phyloP scores from a whole-genome alignment of 208 protist genomes.

The Trypanosoma boissoni region DNA sequence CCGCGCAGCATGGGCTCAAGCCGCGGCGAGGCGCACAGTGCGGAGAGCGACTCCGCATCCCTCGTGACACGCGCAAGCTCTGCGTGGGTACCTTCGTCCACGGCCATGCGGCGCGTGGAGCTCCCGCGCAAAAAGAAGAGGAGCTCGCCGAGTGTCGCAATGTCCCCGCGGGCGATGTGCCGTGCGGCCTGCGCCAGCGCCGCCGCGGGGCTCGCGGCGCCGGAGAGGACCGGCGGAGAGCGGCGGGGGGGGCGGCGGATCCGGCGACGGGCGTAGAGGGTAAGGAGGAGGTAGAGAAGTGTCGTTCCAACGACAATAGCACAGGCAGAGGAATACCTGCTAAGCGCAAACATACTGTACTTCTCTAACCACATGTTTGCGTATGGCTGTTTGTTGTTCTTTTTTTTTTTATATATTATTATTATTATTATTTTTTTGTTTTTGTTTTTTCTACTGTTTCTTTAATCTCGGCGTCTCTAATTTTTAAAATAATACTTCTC shows the following conservation, averaged over 20 bases:
- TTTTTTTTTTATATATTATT: no score
- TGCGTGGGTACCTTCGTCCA: constrained; percentile 36
- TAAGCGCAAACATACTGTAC: background rate
- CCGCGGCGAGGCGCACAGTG: background rate
- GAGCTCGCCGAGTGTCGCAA: constrained; percentile 41
- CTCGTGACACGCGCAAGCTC: background rate
- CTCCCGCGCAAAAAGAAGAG: constrained; percentile 53
- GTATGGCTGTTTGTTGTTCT: constrained; percentile 1
- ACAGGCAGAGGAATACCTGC: constrained; percentile 3
- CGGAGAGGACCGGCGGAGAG: constrained; percentile 20
- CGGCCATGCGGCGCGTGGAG: constrained; percentile 11
- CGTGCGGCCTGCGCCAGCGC: constrained; percentile 37
- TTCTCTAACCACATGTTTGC: background rate
- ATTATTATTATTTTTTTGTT: constrained; percentile 3
- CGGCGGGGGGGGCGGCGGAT: background rate
- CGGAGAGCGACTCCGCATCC: background rate
- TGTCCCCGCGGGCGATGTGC: constrained; percentile 31
- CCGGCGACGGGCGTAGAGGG: background rate
- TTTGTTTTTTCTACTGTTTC: background rate
- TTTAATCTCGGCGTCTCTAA: no score
- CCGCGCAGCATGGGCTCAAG: constrained; percentile 37
- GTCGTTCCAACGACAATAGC: background rate
- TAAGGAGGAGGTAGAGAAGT: background rate
- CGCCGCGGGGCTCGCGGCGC: constrained; percentile 28
- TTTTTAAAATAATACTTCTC: no score